phyloP scores from a whole-genome alignment of 2,329 filamentous ascomycete genomes.

The Stachybotrys elegans region DNA sequence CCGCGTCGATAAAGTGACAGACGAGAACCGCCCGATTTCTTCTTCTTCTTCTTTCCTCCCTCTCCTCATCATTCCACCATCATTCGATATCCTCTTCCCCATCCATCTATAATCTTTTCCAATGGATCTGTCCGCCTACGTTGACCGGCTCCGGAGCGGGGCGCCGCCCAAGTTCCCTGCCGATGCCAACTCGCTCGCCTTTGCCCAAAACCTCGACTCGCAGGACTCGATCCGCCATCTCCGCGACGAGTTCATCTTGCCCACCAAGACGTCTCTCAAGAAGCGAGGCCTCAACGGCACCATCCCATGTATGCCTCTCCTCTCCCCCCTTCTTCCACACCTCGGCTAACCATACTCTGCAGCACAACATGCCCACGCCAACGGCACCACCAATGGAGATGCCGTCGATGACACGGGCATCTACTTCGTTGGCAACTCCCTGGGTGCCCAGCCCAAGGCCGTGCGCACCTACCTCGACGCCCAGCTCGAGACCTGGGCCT shows the following conservation, averaged over 20 bases:
- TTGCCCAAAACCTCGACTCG: slow-evolving; percentile 49
- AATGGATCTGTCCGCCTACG: slow-evolving; percentile 34
- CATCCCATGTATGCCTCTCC: slow-evolving; percentile 29
- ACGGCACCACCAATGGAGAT: slow-evolving; percentile 12
- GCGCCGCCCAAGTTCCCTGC: slow-evolving; percentile 38
- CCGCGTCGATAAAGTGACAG: too few relatives aligned
- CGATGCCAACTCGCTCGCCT: slow-evolving; percentile 41
- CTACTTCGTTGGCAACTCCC: slow-evolving; percentile 87
- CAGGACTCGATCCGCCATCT: slow-evolving; percentile 57
- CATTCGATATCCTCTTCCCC: not conserved
- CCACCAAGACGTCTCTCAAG: slow-evolving; percentile 66
- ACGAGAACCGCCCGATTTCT: too few relatives aligned
- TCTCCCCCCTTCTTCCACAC: too few relatives aligned
- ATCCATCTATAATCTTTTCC: slow-evolving; percentile 5
- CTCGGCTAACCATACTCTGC: too few relatives aligned
- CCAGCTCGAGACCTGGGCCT: slow-evolving; percentile 79
- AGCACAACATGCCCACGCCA: slow-evolving; percentile 17
- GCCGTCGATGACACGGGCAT: slow-evolving; percentile 40
- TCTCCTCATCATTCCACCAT: not conserved
- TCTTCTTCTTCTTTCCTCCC: not conserved
- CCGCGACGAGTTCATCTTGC: slow-evolving; percentile 70
- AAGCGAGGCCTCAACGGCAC: slow-evolving; percentile 51
- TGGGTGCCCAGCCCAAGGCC: slow-evolving; percentile 74
- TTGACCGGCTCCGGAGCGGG: slow-evolving; percentile 36
- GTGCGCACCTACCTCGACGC: slow-evolving; percentile 61